These are phyloP conservation scores for Xylaria sp. DNA, from an alignment of 495 filamentous ascomycete species.

Conservation along the genomic window DNA sequence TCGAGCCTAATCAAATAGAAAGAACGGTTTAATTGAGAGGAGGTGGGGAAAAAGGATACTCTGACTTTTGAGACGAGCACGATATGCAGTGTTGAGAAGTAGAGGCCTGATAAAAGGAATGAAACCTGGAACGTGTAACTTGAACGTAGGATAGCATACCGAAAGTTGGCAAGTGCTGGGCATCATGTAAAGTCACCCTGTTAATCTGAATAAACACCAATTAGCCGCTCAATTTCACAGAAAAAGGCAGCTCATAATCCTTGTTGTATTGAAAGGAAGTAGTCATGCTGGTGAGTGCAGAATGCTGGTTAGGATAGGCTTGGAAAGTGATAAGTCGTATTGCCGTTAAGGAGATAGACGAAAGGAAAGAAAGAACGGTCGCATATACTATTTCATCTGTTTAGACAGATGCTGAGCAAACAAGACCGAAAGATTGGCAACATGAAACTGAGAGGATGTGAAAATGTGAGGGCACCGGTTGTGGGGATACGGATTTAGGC, in stretches of 20 bases:
- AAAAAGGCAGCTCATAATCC: neutral
- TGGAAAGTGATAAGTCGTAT: too few relatives aligned
- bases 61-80: neutral
- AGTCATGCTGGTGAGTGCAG: neutral
- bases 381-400: neutral
- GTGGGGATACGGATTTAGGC: neutral
- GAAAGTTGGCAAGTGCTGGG: neutral
- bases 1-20: neutral
- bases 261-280: neutral
- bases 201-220: neutral
- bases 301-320: neutral
- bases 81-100: neutral
- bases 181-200: neutral
- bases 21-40: neutral
- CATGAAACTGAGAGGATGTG: neutral
- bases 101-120: neutral
- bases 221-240: neutral
- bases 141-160: neutral
- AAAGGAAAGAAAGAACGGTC: neutral
- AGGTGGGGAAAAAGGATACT: neutral
- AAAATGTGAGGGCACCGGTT: neutral
- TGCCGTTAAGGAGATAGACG: neutral
- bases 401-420: neutral
- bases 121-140: neutral
- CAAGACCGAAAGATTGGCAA: neutral